These are phyloP conservation scores for Debaryomycetaceae sp. DNA, from an alignment of 1,139 yeast species.

Conservation along the genomic window DNA sequence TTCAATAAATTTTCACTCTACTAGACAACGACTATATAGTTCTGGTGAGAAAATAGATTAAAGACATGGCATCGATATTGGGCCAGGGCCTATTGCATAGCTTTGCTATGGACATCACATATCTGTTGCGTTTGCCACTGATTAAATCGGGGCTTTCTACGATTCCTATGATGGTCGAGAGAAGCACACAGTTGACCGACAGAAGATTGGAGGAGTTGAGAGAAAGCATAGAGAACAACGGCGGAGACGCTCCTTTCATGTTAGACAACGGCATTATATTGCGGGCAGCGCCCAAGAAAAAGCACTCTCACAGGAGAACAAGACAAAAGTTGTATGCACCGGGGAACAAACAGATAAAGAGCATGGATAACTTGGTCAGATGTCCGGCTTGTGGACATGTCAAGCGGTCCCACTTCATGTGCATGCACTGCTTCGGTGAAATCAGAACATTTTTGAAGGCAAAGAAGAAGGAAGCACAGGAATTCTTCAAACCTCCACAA, in stretches of 20 bases:
- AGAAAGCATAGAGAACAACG: constrained; percentile 25
- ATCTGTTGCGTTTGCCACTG: not conserved
- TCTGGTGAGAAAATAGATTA: not conserved
- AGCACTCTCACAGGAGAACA: constrained; percentile 79
- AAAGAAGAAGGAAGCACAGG: constrained; percentile 42
- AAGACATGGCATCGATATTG: not conserved
- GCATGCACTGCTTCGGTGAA: constrained; percentile 89
- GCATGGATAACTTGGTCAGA: constrained; percentile 71
- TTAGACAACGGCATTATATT: constrained; percentile 62
- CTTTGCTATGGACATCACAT: not conserved
- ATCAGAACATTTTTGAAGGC: constrained; percentile 67
- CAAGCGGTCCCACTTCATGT: constrained; percentile 83
- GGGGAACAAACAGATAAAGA: constrained; percentile 75
- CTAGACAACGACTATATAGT: not conserved
- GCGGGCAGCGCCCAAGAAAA: constrained; percentile 91
- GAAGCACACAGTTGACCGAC: constrained; percentile 11
- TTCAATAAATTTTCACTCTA: not conserved
- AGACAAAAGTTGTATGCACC: constrained; percentile 82
- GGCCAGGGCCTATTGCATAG: not conserved
- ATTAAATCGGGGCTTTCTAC: not conserved
- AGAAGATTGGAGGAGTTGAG: constrained; percentile 28
- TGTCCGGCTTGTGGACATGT: constrained; percentile 96
- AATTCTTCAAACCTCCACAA: constrained; percentile 27
- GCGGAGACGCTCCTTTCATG: constrained; percentile 31
- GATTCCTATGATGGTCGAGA: not conserved